phyloP scores from a whole-genome alignment of 192 early-diverging fungal species.

The Linnemannia schmuckeri region DNA sequence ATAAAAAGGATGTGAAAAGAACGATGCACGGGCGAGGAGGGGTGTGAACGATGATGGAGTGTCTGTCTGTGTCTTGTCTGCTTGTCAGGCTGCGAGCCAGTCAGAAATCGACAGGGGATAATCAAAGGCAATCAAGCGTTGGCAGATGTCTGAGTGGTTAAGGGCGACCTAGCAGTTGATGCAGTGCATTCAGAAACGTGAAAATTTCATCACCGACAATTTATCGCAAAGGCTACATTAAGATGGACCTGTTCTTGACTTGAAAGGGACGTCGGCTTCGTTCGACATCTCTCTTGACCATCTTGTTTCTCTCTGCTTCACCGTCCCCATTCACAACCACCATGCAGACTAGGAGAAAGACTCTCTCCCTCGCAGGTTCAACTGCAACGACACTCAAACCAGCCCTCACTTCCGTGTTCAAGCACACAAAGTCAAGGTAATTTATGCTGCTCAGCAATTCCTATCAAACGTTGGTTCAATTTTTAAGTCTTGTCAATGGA shows the following conservation, averaged over 20 bases:
- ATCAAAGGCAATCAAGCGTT: neutral
- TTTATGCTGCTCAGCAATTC: neutral
- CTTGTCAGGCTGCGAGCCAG: neutral
- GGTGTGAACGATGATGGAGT: neutral
- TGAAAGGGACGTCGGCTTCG: neutral
- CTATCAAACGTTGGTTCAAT: neutral
- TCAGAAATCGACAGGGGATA: neutral
- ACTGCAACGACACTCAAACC: slow-evolving; percentile 20
- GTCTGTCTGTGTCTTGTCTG: neutral
- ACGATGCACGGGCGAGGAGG: neutral
- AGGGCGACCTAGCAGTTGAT: neutral
- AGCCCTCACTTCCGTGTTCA: slow-evolving; percentile 31
- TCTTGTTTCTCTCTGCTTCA: neutral
- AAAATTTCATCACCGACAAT: neutral
- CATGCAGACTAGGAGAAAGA: slow-evolving; percentile 35
- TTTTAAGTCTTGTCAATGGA: slow-evolving; percentile 17
- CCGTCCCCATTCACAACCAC: neutral
- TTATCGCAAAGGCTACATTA: neutral
- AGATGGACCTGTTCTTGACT: neutral
- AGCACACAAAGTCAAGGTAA: slow-evolving; percentile 49
- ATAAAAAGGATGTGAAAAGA: slow-evolving; percentile 8
- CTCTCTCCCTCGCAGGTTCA: neutral
- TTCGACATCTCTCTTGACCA: slow-evolving; percentile 12
- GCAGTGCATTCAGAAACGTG: neutral
- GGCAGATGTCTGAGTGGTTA: neutral